phyloP scores from a whole-genome alignment of 2,329 filamentous ascomycete species.

The Tolypocladium nubicola region DNA sequence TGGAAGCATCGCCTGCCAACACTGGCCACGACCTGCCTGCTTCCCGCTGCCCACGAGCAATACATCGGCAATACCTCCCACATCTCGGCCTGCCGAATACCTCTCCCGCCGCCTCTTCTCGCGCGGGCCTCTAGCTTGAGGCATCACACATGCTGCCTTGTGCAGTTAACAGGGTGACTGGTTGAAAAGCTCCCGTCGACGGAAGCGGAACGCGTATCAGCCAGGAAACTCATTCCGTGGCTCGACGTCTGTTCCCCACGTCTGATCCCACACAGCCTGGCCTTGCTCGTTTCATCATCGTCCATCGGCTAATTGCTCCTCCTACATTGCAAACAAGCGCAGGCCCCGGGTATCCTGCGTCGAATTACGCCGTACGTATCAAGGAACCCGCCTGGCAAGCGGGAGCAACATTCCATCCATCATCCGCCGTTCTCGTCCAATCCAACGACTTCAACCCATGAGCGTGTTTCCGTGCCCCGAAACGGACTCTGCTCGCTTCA shows the following conservation, averaged over 20 bases:
- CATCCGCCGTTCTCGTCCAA: neutral
- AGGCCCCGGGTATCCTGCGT: neutral
- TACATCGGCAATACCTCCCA: no score
- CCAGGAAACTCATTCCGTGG: neutral
- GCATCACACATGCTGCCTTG: no score
- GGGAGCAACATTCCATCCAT: neutral
- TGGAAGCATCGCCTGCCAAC: no score
- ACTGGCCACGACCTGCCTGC: no score
- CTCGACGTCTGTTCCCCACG: neutral
- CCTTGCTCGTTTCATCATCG: neutral
- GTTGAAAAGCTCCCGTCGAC: neutral
- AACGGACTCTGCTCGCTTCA: neutral
- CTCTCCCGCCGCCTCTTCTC: no score
- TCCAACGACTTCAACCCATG: neutral
- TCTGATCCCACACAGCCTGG: neutral
- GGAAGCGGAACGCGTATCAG: neutral
- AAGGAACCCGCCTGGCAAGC: neutral
- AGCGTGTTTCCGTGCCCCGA: neutral
- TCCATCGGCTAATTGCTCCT: neutral
- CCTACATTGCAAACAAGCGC: neutral
- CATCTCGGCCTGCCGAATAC: no score
- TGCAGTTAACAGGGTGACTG: no score
- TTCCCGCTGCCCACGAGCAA: no score
- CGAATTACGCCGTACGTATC: neutral
- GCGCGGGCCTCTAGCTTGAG: no score